Evolutionary conservation across 2,329 filamentous ascomycete genomes (phyloP).

Genomic region (Pseudogymnoascus sp.): DNA sequence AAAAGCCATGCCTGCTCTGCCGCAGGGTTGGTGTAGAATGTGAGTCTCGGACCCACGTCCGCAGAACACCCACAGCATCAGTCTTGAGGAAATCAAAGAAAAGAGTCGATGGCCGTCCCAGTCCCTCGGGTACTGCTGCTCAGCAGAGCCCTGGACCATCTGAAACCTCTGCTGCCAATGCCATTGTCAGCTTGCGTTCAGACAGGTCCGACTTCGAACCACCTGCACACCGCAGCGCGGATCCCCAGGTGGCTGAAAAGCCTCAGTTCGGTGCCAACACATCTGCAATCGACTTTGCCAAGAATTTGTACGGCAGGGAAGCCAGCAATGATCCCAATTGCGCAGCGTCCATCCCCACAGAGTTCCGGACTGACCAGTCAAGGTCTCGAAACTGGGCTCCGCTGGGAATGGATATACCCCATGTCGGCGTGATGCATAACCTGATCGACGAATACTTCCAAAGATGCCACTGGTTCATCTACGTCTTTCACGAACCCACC

Average conservation of each 20-base stretch:
- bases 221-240: background rate
- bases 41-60: background rate
- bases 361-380: background rate
- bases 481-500: constrained; percentile 31
- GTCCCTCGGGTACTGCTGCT: background rate
- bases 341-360: background rate
- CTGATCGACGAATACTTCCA: constrained; percentile 33
- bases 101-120: background rate
- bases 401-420: background rate
- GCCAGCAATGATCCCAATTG: background rate
- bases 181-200: background rate
- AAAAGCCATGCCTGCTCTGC: background rate
- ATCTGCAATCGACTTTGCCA: background rate
- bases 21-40: background rate
- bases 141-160: background rate
- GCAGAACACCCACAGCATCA: background rate
- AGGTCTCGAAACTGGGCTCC: background rate
- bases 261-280: background rate
- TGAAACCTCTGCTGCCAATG: background rate
- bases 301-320: background rate
- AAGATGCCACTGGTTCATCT: constrained; percentile 33
- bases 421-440: constrained; percentile 18
- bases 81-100: background rate
- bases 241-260: background rate
- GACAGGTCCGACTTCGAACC: background rate